Evolutionary conservation across 768 basidiomycete genomes (phyloP).

Genomic region (Naganishia kalamii): DNA sequence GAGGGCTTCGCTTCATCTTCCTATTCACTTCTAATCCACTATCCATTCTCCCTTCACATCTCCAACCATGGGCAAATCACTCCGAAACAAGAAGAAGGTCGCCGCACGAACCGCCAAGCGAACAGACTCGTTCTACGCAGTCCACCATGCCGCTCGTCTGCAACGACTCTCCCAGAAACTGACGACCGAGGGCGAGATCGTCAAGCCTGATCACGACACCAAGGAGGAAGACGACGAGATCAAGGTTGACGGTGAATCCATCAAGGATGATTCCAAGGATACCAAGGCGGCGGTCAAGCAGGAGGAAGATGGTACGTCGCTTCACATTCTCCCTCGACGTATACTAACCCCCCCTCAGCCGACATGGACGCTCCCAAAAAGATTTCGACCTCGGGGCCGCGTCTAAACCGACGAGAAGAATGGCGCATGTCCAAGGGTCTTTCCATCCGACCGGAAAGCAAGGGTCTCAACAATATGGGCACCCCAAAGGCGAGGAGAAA

Average conservation of each 20-base stretch:
- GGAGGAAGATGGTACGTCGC: not conserved
- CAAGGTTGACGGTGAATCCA: slow-evolving; percentile 2
- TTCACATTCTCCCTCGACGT: not conserved
- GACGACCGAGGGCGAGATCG: slow-evolving; percentile 4
- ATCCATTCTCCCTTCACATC: not conserved
- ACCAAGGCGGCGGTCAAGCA: not conserved
- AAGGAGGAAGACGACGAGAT: slow-evolving; percentile 12
- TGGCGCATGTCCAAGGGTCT: slow-evolving; percentile 76
- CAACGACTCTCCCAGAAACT: slow-evolving; percentile 32
- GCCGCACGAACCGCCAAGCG: slow-evolving; percentile 38
- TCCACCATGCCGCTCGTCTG: slow-evolving; percentile 35
- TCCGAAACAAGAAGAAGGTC: slow-evolving; percentile 41
- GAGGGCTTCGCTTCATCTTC: no score
- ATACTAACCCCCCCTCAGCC: not conserved
- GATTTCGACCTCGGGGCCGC: slow-evolving; percentile 76
- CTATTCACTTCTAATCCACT: not conserved
- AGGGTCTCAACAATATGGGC: slow-evolving; percentile 35
- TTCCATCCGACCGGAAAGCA: slow-evolving; percentile 30
- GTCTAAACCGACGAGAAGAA: slow-evolving; percentile 67
- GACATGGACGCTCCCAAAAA: slow-evolving; percentile 41
- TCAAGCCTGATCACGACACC: slow-evolving; percentile 10
- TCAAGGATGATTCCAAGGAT: not conserved
- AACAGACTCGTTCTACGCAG: slow-evolving; percentile 37
- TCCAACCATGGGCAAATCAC: slow-evolving; percentile 43
- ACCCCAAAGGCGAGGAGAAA: slow-evolving; percentile 27